Percentiles rank a stretch among this genome's conserved stretches.
These are phyloP conservation scores for Pyrenophora seminiperda DNA, from an alignment of 2,329 filamentous ascomycete species.

Conservation along the genomic window DNA sequence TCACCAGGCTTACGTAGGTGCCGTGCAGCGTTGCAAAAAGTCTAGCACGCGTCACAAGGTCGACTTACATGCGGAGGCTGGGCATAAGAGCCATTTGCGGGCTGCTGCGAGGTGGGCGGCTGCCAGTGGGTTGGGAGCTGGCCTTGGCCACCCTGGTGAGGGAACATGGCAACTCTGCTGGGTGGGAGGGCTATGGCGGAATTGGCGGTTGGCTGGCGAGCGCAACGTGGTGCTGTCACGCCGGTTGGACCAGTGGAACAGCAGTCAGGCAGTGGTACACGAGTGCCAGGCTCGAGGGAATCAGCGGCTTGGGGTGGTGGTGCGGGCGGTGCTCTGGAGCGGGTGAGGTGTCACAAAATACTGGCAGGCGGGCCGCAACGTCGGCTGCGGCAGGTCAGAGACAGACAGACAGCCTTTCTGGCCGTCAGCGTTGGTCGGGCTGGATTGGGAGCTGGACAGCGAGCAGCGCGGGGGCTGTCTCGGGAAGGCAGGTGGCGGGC, in stretches of 20 bases:
- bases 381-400: constrained; percentile 41
- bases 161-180: constrained; percentile 35
- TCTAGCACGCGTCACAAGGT: not conserved
- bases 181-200: not conserved
- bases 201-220: constrained; percentile 12
- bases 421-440: too few relatives aligned
- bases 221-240: constrained; percentile 36
- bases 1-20: constrained; percentile 16
- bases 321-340: constrained; percentile 34
- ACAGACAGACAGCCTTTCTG: not conserved
- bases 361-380: constrained; percentile 35
- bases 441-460: not conserved
- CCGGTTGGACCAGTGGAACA: constrained; percentile 33
- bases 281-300: constrained; percentile 11
- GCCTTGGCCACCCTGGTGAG: constrained; percentile 45
- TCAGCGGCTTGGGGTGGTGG: constrained; percentile 13
- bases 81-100: constrained; percentile 45
- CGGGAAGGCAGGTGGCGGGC: not conserved
- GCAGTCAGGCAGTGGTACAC: not conserved
- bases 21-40: constrained; percentile 6
- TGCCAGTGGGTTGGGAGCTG: constrained; percentile 48
- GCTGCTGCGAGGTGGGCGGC: constrained; percentile 43
- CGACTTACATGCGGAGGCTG: constrained; percentile 46
- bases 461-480: not conserved
- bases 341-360: constrained; percentile 40